Evolutionary conservation across 805 yeast genomes (phyloP), one percentile per base, ranked within the genome.

Genomic region (Grigorovia yakushimaensis): DNA sequence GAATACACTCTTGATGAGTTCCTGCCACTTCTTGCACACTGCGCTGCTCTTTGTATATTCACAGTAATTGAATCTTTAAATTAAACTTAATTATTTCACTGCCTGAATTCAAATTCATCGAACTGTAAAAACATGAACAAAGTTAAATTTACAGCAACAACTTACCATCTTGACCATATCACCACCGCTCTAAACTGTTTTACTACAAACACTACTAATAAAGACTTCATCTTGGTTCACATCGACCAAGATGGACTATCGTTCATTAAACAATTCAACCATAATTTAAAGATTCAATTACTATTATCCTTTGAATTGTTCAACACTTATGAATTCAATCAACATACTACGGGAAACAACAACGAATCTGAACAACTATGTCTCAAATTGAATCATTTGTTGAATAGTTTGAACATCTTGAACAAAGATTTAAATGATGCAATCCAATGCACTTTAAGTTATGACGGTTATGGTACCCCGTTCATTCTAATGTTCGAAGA

Each of bases 401-500:
- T 76, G 19, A 80, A 78, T 54, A 73, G 79, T 40, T 67, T 78
- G 17, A 77, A 71, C 52, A 66, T 77, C 13, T 67, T 60, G 53
- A 70, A 61, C 51, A 58, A 60, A 39, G 59, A 60, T 45, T 42
- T 52, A 18, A 66, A 62, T 41, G 67, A 62, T 44, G 55, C 58
- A 10, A 58, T 72, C 1, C 76, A 73, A 48, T 77, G 81, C 52
- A 73, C 79, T 7, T 50, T 81, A 47, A 69, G 74, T 19, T 76
- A 74, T 54, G 62, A 69, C 41, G 76, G 77, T 0, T 58, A 65
- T 7, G 82, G 81, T 0, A 57, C 70, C 9, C 82, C 82, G 0
- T 78, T 82, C 54, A 68, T 74, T 0, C 50, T 82, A 19, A 71
- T 74, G 3, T 80, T 79, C 61, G 81, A 78, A 53, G 82, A 78